Conservation (phyloP, 805 yeast species). For the Metschnikowia peoriensis region DNA sequence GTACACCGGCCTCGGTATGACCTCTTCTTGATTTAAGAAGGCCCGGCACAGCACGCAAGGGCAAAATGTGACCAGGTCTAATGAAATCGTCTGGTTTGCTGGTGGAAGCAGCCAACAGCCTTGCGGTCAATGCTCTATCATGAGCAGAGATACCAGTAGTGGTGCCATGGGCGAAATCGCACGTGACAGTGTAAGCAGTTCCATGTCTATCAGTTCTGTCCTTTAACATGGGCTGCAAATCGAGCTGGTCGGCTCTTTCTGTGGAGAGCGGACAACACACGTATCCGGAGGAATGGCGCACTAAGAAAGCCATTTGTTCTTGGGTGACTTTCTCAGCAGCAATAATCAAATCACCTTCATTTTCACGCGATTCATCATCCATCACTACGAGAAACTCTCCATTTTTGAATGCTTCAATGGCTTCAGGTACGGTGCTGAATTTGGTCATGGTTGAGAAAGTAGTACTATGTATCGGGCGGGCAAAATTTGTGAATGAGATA, state of each 20-base stretch:
- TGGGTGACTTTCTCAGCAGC: conserved; percentile 84
- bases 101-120: conserved; percentile 60
- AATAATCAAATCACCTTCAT: conserved; percentile 93
- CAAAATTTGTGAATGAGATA: neutral
- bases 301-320: conserved; percentile 90
- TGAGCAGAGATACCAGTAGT: conserved; percentile 96
- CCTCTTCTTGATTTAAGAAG: conserved; percentile 82
- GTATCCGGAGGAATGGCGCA: conserved; percentile 84
- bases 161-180: conserved; percentile 82
- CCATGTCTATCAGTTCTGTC: conserved; percentile 77
- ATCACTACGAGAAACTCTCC: conserved; percentile 91
- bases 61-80: conserved; percentile 93
- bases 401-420: conserved; percentile 60
- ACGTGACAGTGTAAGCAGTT: conserved; percentile 94
- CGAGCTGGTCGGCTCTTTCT: conserved; percentile 74
- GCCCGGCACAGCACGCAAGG: conserved; percentile 87
- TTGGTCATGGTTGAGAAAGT: conserved; percentile 10
- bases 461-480: neutral
- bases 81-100: conserved; percentile 65
- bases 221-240: conserved; percentile 74
- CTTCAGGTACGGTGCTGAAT: conserved; percentile 63
- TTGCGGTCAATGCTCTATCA: conserved; percentile 85
- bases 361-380: conserved; percentile 95
- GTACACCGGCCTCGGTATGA: conserved; percentile 97
- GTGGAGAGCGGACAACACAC: conserved; percentile 87